Base-by-base conservation (phyloP, 768 basidiomycete species). In the Kondoa malvinella region DNA sequence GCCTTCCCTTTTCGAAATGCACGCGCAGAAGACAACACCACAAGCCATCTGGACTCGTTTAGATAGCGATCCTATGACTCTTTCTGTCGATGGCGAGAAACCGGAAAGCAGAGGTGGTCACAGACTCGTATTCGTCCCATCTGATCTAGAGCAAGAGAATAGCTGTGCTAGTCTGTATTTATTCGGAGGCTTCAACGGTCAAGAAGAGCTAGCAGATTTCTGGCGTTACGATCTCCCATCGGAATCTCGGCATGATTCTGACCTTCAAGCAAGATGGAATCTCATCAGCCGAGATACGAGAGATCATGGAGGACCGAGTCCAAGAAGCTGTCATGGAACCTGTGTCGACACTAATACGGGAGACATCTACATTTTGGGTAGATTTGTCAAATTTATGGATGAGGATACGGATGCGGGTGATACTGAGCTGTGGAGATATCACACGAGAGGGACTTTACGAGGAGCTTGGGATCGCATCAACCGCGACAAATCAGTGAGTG, bases 291-390 rank as follows among this genome's bases (percentile, higher is more conserved):
- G n/a, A 3, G 27, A 68, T 56, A 57, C 66, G 29, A 40, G 62
- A 29, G 33, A 16, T 27, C 33, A 30, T 56, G 57, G 26, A 15
- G 68, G 67, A 12, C 69, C 69, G 15, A 17, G 60, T 1, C 25
- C 67, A 2, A 57, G 69, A 4, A 57, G 40, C 66, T 69, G 69
- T 56, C 69, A 69, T 32, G 34, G 61, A 40, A 64, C 67, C 40
- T 65, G 65, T 21, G 57, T 69, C n/a, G 67, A 69, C 29, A 21
- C 25, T 2, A 21, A 61, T 3, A 69, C 67, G 1, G 69, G 69
- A 21, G 69, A 69, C 17, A 67, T 69, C 32, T 69, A 69, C 57
- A 21, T 69, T 27, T 34, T 69, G 4, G 69, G 69, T 4, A 57
- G 69, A 14, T 69, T 67, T 33, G 59, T 64, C 1, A 66, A 69